Base-by-base conservation (phyloP, 1,284 basidiomycete species). In the Moniliella sp. region DNA sequence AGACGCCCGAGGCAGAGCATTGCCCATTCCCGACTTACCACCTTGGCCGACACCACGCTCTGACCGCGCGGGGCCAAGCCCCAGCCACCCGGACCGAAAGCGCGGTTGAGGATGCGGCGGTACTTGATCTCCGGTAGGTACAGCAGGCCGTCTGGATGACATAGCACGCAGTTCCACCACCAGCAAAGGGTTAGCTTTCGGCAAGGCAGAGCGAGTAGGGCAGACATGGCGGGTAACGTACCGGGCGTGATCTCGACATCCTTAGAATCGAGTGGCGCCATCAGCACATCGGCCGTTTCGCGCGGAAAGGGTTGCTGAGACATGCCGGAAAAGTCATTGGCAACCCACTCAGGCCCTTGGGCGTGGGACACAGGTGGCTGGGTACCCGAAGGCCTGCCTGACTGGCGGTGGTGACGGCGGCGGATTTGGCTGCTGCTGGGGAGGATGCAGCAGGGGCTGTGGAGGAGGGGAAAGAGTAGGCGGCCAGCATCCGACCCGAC, bases 71-170 rank as follows among this genome's bases (percentile, higher is more conserved):
- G 88, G 9, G 84, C 88, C 35, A 94, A 70, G 12, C 88, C 88
- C 88, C 88, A 94, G 2, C 77, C 86, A 10, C 88, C 88, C 4
- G 88, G 88, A 5, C 88, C 88, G 51, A 97, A 94, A 0, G 88
- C 83, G 42, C 69, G 73, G 67, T 94, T 94, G 28, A 94, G 64
- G 23, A 84, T 76, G 10, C 88, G 72, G n/a, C 88, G 72, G 58
- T 94, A 97, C 62, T 94, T 91, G 60, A 94, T 97, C 61, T 94
- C 88, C 15, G 88, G 88, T 7, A 97, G 73, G 64, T 93, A 97
- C 17, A 94, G 66, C 18, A 97, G 67, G 2, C 88, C 88, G 48
- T 94, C 88, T 83, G 48, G n/a, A 3, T 5, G 11, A 31, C 10
- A 18, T 2, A 12, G 13, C n/a, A 18, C 11, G 21, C 3, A 13